Conservation (phyloP, 2,329 filamentous ascomycete genomes). For the Aspergillus glaucus region DNA sequence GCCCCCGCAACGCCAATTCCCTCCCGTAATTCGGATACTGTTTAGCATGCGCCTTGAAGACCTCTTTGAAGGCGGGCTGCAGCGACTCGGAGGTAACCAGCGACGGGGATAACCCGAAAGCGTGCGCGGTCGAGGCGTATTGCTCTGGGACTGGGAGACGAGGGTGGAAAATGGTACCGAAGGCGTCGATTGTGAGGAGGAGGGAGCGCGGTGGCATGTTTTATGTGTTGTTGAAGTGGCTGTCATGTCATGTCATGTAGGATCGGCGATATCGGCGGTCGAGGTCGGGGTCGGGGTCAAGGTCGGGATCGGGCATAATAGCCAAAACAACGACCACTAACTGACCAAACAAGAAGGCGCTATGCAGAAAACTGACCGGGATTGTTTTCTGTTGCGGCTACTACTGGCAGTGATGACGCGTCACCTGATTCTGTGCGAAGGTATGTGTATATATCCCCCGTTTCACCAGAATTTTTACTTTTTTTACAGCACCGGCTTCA, state of each 20-base stretch:
- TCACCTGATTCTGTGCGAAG: too few species aligned
- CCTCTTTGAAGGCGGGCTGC: conserved; percentile 31
- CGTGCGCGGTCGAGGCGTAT: conserved; percentile 34
- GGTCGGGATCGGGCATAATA: neutral
- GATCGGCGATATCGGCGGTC: neutral
- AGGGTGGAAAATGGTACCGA: conserved; percentile 40
- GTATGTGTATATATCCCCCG: too few species aligned
- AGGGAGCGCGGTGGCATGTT: conserved; percentile 19
- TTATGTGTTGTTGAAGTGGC: neutral
- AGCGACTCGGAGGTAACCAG: conserved; percentile 21
- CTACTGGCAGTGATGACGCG: too few species aligned
- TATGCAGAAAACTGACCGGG: too few species aligned
- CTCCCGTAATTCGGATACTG: conserved; percentile 41
- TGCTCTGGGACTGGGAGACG: conserved; percentile 33
- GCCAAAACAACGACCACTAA: too few species aligned
- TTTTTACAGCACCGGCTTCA: too few species aligned
- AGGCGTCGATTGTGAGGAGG: conserved; percentile 42
- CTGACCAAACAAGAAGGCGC: too few species aligned
- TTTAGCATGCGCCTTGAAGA: conserved; percentile 25
- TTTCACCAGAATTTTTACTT: too few species aligned
- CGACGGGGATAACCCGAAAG: conserved; percentile 28
- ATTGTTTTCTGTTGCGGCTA: too few species aligned
- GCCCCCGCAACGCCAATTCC: conserved; percentile 26
- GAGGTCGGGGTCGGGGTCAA: neutral
- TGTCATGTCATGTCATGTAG: neutral